A percentile compares a stretch with the other conserved stretches of the same genome.
These are phyloP conservation scores for Calonectria pseudoreteaudii DNA, from an alignment of 2,329 filamentous ascomycete species.

Conservation along the genomic window DNA sequence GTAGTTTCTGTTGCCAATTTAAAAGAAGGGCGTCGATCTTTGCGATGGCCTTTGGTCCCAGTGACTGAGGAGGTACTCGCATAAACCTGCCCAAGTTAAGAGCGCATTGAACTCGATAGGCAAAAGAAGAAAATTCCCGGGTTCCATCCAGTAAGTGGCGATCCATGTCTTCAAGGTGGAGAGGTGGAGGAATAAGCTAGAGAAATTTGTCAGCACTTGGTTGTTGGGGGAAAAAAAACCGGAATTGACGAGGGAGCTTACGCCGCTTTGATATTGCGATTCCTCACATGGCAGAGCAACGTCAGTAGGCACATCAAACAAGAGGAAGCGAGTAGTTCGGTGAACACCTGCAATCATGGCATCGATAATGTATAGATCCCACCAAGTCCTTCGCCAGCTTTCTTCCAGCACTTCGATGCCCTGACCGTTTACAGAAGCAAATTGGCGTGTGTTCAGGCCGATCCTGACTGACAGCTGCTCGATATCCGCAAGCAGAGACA, in stretches of 20 bases:
- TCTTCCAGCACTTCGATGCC: slow-evolving; percentile 79
- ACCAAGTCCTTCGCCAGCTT: slow-evolving; percentile 89
- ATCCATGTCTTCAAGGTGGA: slow-evolving; percentile 80
- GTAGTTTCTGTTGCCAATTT: slow-evolving; percentile 85
- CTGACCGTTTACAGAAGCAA: slow-evolving; percentile 71
- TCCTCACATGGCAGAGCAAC: slow-evolving; percentile 86
- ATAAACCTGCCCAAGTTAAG: slow-evolving; percentile 83
- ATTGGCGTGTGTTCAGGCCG: slow-evolving; percentile 77
- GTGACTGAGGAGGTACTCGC: slow-evolving; percentile 60
- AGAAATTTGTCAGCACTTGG: not conserved
- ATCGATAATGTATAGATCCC: slow-evolving; percentile 82
- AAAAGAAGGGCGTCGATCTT: slow-evolving; percentile 65
- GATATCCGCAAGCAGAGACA: slow-evolving; percentile 74
- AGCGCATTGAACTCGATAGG: slow-evolving; percentile 84
- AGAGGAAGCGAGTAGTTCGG: slow-evolving; percentile 74
- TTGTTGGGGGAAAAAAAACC: fast-evolving
- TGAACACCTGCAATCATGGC: slow-evolving; percentile 86
- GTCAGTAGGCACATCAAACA: slow-evolving; percentile 74
- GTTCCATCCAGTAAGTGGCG: slow-evolving; percentile 77
- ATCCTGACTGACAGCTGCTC: slow-evolving; percentile 80
- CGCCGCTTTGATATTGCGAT: slow-evolving; percentile 70
- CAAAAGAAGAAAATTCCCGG: slow-evolving; percentile 82
- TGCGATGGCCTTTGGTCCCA: slow-evolving; percentile 61
- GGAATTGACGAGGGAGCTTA: slow-evolving; percentile 48
- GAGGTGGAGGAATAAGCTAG: slow-evolving; percentile 67